phyloP scores from a whole-genome alignment of 139 green algal genomes.

The Auxenochlorella pyrenoidosa region DNA sequence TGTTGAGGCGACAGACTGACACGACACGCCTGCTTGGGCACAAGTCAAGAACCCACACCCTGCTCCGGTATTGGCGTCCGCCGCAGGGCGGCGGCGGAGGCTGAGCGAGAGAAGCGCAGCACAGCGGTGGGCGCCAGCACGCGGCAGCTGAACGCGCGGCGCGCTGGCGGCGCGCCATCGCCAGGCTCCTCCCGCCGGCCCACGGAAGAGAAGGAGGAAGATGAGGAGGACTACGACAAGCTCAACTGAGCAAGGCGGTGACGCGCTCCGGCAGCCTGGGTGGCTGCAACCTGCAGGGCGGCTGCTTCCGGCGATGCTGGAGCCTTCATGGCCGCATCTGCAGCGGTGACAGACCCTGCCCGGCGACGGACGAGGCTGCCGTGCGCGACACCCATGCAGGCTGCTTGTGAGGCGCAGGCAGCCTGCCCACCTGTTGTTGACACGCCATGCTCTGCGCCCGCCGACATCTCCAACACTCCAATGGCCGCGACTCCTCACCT shows the following conservation, averaged over 20 bases:
- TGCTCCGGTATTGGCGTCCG: too few relatives aligned
- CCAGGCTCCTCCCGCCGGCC: neutral
- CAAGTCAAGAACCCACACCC: neutral
- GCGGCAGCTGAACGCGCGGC: slow-evolving; percentile 1
- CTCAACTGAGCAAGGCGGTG: neutral
- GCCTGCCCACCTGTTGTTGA: too few relatives aligned
- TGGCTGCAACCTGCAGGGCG: too few relatives aligned
- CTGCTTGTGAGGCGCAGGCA: too few relatives aligned
- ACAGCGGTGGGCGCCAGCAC: neutral
- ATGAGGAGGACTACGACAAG: slow-evolving; percentile 20
- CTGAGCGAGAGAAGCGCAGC: slow-evolving; percentile 21
- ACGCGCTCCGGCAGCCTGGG: neutral
- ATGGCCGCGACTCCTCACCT: neutral
- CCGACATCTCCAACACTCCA: too few relatives aligned
- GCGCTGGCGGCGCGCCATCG: neutral
- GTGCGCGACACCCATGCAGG: too few relatives aligned
- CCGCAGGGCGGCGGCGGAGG: slow-evolving; percentile 8
- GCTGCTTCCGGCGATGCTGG: too few relatives aligned
- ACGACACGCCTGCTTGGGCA: neutral
- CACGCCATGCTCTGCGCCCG: too few relatives aligned
- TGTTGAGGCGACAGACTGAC: too few relatives aligned
- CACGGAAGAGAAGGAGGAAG: slow-evolving; percentile 8
- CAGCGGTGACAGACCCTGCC: too few relatives aligned
- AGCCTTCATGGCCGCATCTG: neutral
- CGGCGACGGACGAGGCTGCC: too few relatives aligned